These are phyloP conservation scores for Vaccinium darrowii DNA, from an alignment of 148 eudicot genomes.

Conservation along the genomic window DNA sequence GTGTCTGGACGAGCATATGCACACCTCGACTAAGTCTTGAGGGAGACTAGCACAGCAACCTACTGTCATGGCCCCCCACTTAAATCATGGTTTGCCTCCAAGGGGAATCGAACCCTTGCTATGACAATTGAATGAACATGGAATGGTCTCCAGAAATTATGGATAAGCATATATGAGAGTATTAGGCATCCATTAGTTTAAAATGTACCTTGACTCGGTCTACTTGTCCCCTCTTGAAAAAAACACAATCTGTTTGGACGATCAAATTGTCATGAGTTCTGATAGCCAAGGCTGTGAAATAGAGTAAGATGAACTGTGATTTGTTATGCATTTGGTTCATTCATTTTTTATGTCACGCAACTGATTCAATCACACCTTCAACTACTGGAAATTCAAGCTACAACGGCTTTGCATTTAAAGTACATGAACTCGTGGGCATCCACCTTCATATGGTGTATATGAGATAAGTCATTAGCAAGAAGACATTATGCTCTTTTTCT, in stretches of 20 bases:
- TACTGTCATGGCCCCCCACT: no score
- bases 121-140: neutral
- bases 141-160: neutral
- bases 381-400: neutral
- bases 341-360: neutral
- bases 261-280: neutral
- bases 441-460: neutral
- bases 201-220: neutral
- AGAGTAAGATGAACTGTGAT: neutral
- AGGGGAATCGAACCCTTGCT: no score
- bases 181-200: neutral
- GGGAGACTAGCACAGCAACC: no score
- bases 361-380: neutral
- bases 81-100: no score
- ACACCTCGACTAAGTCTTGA: no score
- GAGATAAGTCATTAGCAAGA: neutral
- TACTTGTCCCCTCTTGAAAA: neutral
- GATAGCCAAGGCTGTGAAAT: neutral
- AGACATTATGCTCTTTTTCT: neutral
- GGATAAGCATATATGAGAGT: neutral
- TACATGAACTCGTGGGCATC: neutral
- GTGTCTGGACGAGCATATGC: no score
- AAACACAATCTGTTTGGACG: neutral
- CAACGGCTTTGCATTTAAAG: neutral
- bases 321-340: neutral